Conservation (phyloP, 768 basidiomycete genomes). For the Lenzites betulinus region DNA sequence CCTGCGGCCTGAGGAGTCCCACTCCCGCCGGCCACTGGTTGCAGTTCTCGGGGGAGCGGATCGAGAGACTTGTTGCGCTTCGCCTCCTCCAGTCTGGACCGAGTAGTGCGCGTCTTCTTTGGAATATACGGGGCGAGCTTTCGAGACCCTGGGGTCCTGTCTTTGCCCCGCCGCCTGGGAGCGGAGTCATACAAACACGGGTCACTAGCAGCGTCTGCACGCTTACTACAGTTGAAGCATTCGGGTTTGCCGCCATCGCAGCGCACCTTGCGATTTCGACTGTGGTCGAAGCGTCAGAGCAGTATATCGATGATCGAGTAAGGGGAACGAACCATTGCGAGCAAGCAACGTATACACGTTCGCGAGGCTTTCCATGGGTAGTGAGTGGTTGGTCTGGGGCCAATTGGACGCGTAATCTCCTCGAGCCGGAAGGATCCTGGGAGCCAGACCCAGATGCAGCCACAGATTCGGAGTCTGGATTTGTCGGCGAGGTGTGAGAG, state of each 20-base stretch:
- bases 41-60: too few species aligned
- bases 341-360: constrained; percentile 78
- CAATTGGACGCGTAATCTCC: constrained; percentile 34
- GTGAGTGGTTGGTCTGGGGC: constrained; percentile 78
- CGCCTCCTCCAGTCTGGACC: not conserved
- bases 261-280: not conserved
- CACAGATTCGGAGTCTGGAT: too few species aligned
- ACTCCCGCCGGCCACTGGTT: too few species aligned
- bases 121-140: constrained; percentile 3
- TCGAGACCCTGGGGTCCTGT: not conserved
- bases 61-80: not conserved
- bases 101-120: constrained; percentile 1
- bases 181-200: constrained; percentile 3
- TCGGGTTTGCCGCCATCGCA: constrained; percentile 5
- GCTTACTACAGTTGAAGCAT: constrained; percentile 10
- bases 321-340: constrained; percentile 58
- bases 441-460: too few species aligned
- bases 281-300: not conserved
- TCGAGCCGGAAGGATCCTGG: not conserved
- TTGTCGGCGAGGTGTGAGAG: not conserved
- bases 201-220: not conserved
- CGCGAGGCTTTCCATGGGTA: constrained; percentile 72
- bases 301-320: not conserved
- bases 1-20: too few species aligned
- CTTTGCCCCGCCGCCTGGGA: not conserved